Base-by-base conservation (phyloP, 345 rosid genomes). In the Gossypium arboreum region DNA sequence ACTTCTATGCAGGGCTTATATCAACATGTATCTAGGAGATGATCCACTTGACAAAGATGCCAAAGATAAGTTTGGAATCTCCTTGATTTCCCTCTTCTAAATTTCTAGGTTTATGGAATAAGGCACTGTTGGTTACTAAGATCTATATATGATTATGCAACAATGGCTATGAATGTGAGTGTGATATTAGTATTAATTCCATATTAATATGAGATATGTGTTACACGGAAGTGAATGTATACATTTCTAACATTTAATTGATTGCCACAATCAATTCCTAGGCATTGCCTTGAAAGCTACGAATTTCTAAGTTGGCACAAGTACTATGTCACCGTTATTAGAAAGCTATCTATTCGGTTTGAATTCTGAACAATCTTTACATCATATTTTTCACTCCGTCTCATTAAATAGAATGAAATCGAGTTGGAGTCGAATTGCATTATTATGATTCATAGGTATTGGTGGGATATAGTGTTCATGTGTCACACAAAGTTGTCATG, bases 1-100 rank as follows among this genome's bases (percentile, higher is more conserved):
- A 51, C 83, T 85, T 75, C 85, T 89, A 57, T 89, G 87, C 81
- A 80, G 88, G 84, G 87, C 88, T 25, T 82, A 54, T 80, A 34
- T 80, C 54, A n/a, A 81, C 62, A 54, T 82, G 87, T 87, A 86
- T 72, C 76, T 84, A 17, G 87, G 91, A 73, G 88, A 85, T 24
- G 82, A 81, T 78, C 75, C 86, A 4, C 67, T 84, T 8, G 87
- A 83, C 85, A 84, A 83, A 72, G 84, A 84, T 16, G 86, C 87
- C 76, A 81, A 79, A 75, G 89, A 82, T 22, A 84, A 83, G 43
- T 79, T 84, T 74, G 87, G 87, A 45, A 80, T 77, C 74, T 81
- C 79, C 73, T 55, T 84, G 72, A 90, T 86, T 75, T 78, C 86
- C 75, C 86, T 81, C 54, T 82, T 82, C 80, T 82, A 81, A 62